Conservation (phyloP, 805 yeast species). For the Starmerella lactis-condensi region DNA sequence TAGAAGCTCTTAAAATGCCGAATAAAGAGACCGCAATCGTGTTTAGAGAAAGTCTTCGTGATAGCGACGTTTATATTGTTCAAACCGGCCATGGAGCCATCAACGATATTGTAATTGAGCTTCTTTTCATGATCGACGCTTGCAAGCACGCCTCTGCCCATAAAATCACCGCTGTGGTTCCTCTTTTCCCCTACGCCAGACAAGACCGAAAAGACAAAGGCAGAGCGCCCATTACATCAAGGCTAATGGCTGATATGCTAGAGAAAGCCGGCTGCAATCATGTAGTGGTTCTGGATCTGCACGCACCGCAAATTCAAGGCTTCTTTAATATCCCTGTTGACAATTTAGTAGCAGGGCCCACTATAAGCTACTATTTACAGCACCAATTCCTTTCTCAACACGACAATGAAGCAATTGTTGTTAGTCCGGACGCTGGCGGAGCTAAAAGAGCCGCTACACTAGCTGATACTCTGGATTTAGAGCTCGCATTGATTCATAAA, state of each 20-base stretch:
- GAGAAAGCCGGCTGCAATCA: conserved; percentile 92
- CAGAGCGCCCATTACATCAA: conserved; percentile 92
- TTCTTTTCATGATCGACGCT: conserved; percentile 78
- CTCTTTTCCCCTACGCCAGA: conserved; percentile 91
- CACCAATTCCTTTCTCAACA: conserved; percentile 31
- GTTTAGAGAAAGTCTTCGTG: conserved; percentile 74
- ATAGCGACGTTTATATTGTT: conserved; percentile 69
- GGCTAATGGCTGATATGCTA: conserved; percentile 74
- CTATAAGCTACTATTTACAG: conserved; percentile 62
- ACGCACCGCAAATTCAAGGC: conserved; percentile 96
- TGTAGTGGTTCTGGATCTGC: conserved; percentile 90
- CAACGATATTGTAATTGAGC: conserved; percentile 73
- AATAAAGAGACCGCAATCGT: conserved; percentile 79
- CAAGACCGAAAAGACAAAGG: conserved; percentile 94
- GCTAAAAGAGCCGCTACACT: conserved; percentile 91
- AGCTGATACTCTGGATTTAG: conserved; percentile 80
- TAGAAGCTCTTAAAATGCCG: conserved; percentile 68
- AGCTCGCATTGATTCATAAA: conserved; percentile 89
- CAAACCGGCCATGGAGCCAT: conserved; percentile 77
- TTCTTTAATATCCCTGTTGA: conserved; percentile 91
- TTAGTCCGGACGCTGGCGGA: conserved; percentile 98
- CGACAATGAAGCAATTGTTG: conserved; percentile 47
- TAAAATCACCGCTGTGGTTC: conserved; percentile 82
- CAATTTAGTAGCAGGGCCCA: conserved; percentile 88
- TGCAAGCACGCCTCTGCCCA: conserved; percentile 93